Conservation (phyloP, 176 grass and related monocot genomes). For the Chloris gayana region DNA sequence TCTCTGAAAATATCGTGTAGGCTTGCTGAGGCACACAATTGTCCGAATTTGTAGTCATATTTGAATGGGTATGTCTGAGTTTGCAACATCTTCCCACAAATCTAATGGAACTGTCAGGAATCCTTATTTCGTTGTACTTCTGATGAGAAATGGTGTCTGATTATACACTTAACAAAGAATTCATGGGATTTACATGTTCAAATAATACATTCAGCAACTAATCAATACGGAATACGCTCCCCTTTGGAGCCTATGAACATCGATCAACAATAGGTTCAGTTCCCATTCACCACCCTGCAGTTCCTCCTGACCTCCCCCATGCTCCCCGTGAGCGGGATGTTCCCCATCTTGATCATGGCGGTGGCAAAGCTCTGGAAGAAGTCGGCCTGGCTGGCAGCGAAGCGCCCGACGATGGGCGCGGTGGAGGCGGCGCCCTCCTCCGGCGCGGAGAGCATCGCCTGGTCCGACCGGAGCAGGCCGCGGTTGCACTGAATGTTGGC, state of each 20-base stretch:
- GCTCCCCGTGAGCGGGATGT: constrained; percentile 61
- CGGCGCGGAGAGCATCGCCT: constrained; percentile 57
- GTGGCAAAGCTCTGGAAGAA: constrained; percentile 70
- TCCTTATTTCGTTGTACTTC: not conserved
- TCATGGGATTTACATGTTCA: constrained; percentile 8
- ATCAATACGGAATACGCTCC: not conserved
- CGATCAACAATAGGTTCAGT: not conserved
- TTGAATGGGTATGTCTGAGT: not conserved
- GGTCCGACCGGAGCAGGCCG: constrained; percentile 74
- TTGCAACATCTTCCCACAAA: not conserved
- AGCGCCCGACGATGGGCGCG: constrained; percentile 45
- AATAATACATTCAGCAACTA: not conserved
- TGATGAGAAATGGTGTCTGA: not conserved
- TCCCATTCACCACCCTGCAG: constrained; percentile 64
- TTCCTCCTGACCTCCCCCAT: constrained; percentile 65
- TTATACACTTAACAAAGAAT: not conserved
- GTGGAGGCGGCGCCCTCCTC: constrained; percentile 39
- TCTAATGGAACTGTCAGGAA: not conserved
- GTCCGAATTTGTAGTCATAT: not conserved
- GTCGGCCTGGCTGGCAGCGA: constrained; percentile 47
- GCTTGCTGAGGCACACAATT: too few relatives aligned
- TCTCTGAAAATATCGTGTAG: too few relatives aligned
- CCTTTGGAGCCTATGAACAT: not conserved
- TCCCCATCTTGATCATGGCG: constrained; percentile 90
- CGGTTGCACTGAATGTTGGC: constrained; percentile 42